Conservation (phyloP, 176 grass and related monocot genomes). For the Oryza officinalis region DNA sequence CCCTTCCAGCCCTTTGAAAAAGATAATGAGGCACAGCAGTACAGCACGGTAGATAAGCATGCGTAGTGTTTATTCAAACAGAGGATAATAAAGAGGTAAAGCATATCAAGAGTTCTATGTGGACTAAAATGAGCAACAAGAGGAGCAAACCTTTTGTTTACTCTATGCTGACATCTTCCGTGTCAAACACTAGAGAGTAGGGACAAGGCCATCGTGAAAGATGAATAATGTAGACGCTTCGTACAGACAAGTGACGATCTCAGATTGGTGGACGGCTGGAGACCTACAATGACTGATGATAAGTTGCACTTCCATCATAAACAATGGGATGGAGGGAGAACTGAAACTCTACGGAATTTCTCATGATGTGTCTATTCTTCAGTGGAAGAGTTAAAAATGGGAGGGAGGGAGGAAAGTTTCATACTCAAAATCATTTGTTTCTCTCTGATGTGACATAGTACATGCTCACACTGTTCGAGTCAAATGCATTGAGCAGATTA, state of each 20-base stretch:
- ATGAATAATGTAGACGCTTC: conserved; percentile 7
- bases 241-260: conserved; percentile 29
- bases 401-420: neutral
- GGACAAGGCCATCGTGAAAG: neutral
- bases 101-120: conserved; percentile 13
- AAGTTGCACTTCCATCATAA: neutral
- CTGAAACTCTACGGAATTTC: neutral
- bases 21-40: neutral
- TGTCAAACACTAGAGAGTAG: conserved; percentile 37
- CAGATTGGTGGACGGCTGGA: conserved; percentile 37
- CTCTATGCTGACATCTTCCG: neutral
- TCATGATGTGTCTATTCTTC: neutral
- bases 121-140: conserved; percentile 18
- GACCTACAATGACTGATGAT: conserved; percentile 14
- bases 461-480: conserved; percentile 4
- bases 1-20: conserved; percentile 15
- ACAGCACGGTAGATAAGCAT: conserved; percentile 26
- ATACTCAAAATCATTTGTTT: neutral
- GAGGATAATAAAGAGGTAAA: conserved; percentile 31
- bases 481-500: neutral
- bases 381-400: conserved; percentile 4
- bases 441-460: neutral
- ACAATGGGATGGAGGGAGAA: neutral
- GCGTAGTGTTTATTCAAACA: conserved; percentile 19
- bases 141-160: neutral